A percentile compares a stretch with the other conserved stretches of the same genome.
phyloP scores from a whole-genome alignment of 495 filamentous ascomycete genomes.

The Penicillium atrosanguineum region DNA sequence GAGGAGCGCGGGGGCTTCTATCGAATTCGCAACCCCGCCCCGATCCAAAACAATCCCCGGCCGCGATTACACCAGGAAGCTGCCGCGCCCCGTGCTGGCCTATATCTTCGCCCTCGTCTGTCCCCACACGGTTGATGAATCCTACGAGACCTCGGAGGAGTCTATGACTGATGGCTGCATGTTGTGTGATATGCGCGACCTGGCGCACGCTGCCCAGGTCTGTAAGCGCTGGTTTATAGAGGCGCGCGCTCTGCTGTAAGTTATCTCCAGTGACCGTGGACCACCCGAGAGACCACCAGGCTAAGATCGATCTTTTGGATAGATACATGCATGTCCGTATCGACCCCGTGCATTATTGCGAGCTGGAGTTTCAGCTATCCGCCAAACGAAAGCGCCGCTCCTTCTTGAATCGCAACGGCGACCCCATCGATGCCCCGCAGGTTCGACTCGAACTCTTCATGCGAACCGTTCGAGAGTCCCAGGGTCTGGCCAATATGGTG shows the following conservation, averaged over 20 bases:
- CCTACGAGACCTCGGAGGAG: conserved; percentile 78
- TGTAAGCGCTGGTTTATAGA: conserved; percentile 69
- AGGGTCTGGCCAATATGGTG: conserved; percentile 62
- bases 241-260: conserved; percentile 53
- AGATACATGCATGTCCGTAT: conserved; percentile 91
- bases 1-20: conserved; percentile 31
- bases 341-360: conserved; percentile 93
- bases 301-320: not conserved
- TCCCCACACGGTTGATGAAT: conserved; percentile 74
- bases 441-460: conserved; percentile 74
- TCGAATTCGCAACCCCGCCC: conserved; percentile 22
- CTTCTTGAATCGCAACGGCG: conserved; percentile 70
- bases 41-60: conserved; percentile 16
- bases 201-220: conserved; percentile 73
- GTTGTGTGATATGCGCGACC: conserved; percentile 92
- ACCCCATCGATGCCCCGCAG: conserved; percentile 73
- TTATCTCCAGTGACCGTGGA: not conserved
- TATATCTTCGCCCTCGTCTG: conserved; percentile 80
- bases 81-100: conserved; percentile 63
- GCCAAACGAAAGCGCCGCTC: conserved; percentile 74
- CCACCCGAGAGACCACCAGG: not conserved
- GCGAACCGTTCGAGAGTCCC: conserved; percentile 74
- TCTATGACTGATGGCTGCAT: conserved; percentile 84
- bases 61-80: conserved; percentile 46
- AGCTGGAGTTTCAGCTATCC: conserved; percentile 74